phyloP scores from a whole-genome alignment of 2,329 filamentous ascomycete genomes.

The Verticillium klebahnii region DNA sequence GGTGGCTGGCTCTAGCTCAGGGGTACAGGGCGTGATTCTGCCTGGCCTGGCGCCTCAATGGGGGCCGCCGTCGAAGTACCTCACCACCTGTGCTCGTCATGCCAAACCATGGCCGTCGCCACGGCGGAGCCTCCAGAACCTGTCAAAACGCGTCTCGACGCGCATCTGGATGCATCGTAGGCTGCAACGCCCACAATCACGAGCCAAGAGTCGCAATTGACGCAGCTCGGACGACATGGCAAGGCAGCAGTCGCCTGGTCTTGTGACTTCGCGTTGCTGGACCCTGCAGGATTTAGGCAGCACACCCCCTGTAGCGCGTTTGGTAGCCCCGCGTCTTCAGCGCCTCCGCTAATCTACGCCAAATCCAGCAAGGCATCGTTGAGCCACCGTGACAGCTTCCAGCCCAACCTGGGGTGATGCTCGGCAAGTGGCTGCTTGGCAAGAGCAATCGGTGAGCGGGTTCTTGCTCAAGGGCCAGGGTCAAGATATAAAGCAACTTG shows the following conservation, averaged over 20 bases:
- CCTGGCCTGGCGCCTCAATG: not conserved
- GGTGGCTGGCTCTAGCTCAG: not conserved
- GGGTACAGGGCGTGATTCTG: constrained; percentile 1
- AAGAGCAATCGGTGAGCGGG: not conserved
- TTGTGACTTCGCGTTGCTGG: constrained; percentile 1
- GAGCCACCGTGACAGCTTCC: not conserved
- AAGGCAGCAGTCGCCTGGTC: not conserved
- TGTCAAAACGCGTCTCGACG: not conserved
- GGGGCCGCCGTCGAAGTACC: not conserved
- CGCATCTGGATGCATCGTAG: not conserved
- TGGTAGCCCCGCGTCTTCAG: not conserved
- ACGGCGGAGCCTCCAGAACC: not conserved
- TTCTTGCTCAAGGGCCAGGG: not conserved
- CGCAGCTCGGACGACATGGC: not conserved
- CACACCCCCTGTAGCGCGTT: not conserved
- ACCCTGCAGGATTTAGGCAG: not conserved
- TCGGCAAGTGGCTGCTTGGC: not conserved
- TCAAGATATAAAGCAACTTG: not conserved
- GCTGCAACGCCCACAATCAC: not conserved
- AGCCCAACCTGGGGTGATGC: not conserved
- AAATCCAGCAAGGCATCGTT: not conserved
- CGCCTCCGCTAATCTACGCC: not conserved
- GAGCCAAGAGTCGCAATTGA: not conserved
- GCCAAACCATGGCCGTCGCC: not conserved
- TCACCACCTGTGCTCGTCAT: not conserved